phyloP scores from a whole-genome alignment of 257 asterid genomes.

The Jacaranda mimosifolia region DNA sequence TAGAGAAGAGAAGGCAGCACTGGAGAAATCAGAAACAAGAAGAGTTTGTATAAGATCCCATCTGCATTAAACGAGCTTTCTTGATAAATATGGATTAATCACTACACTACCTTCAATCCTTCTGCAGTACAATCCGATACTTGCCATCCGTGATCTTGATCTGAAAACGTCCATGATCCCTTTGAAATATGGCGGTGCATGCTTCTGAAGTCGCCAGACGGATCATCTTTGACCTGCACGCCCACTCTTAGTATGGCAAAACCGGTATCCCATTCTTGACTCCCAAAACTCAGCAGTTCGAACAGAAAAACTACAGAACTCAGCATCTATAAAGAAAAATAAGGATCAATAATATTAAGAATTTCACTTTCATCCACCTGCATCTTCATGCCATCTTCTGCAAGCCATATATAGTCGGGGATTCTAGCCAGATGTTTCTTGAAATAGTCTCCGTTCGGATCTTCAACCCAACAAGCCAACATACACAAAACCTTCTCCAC shows the following conservation, averaged over 20 bases:
- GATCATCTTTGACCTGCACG: constrained; percentile 61
- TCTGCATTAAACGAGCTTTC: too few relatives aligned
- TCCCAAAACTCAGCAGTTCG: too few relatives aligned
- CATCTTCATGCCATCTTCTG: constrained; percentile 86
- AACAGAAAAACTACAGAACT: too few relatives aligned
- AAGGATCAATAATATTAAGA: too few relatives aligned
- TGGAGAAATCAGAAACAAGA: constrained; percentile 31
- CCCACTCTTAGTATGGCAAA: too few relatives aligned
- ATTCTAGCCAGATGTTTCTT: constrained; percentile 67
- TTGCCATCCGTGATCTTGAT: constrained; percentile 77
- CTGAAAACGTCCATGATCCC: not conserved
- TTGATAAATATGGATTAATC: too few relatives aligned
- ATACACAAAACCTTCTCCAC: constrained; percentile 75
- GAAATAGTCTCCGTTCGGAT: constrained; percentile 55
- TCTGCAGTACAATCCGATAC: constrained; percentile 85
- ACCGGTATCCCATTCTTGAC: too few relatives aligned
- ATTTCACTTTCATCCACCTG: constrained; percentile 49
- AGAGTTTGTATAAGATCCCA: too few relatives aligned
- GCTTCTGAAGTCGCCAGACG: too few relatives aligned
- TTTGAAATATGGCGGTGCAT: too few relatives aligned
- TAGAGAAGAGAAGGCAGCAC: constrained; percentile 70
- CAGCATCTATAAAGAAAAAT: too few relatives aligned
- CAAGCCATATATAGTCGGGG: constrained; percentile 80
- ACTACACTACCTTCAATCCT: constrained; percentile 70
- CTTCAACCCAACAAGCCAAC: constrained; percentile 76